These are phyloP conservation scores for Skeletonema menzelii DNA, from an alignment of 108 stramenopile genomes.

Conservation along the genomic window DNA sequence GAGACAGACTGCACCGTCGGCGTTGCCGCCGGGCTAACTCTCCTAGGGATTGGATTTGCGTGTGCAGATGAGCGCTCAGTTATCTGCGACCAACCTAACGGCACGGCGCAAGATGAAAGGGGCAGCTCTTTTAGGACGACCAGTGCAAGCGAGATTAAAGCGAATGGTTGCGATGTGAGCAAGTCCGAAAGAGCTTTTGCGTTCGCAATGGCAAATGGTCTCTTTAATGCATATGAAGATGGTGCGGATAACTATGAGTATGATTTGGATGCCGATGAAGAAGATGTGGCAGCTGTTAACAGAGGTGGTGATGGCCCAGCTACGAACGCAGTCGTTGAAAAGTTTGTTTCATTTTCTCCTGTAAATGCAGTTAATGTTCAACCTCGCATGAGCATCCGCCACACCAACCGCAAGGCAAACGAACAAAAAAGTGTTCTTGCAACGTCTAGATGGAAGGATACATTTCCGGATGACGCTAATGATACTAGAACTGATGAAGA, in stretches of 20 bases:
- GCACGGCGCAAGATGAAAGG: not conserved
- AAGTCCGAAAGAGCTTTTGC: constrained; percentile 5
- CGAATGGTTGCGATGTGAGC: not conserved
- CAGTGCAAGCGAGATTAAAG: not conserved
- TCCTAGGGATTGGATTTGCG: not conserved
- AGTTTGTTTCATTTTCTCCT: constrained; percentile 8
- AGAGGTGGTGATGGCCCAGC: not conserved
- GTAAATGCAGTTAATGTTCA: not conserved
- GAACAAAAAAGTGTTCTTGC: not conserved
- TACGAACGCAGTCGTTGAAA: not conserved
- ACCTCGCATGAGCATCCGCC: constrained; percentile 8
- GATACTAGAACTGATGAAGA: not conserved
- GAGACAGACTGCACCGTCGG: not conserved
- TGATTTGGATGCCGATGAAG: not conserved
- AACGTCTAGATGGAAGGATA: constrained; percentile 4
- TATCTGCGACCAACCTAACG: not conserved
- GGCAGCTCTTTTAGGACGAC: not conserved
- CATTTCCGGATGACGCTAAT: not conserved
- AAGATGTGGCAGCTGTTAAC: not conserved
- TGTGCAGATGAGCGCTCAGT: not conserved
- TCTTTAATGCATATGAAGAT: constrained; percentile 8
- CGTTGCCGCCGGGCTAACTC: not conserved
- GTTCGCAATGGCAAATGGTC: constrained; percentile 1
- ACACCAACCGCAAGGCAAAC: constrained; percentile 2
- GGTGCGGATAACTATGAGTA: not conserved